Conservation (phyloP, 2,329 filamentous ascomycete genomes). For the Aureobasidium namibiae region DNA sequence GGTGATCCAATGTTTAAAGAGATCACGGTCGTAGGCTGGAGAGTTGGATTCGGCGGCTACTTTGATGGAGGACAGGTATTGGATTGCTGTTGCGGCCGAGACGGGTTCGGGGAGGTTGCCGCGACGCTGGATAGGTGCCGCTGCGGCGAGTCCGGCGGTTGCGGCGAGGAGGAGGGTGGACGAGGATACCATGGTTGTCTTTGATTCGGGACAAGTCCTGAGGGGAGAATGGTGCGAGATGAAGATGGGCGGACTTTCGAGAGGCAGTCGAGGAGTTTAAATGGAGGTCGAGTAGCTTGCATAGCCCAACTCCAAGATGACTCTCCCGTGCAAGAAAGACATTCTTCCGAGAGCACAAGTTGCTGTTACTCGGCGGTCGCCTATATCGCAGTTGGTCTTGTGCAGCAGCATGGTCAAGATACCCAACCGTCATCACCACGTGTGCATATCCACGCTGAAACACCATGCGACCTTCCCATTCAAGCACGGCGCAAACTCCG, state of each 20-base stretch:
- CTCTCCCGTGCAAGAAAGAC: not conserved
- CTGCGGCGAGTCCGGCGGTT: slow-evolving; percentile 15
- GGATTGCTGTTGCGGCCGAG: slow-evolving; percentile 22
- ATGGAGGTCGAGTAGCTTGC: not conserved
- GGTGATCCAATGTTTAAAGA: slow-evolving; percentile 66
- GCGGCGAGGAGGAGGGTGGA: slow-evolving; percentile 17
- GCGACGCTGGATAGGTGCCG: slow-evolving; percentile 19
- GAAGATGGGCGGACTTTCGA: too few species aligned
- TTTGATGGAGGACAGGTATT: slow-evolving; percentile 21
- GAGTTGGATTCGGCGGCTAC: slow-evolving; percentile 22
- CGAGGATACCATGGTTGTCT: slow-evolving; percentile 18
- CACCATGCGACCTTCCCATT: not conserved
- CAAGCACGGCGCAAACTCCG: not conserved
- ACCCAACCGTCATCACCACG: slow-evolving; percentile 5
- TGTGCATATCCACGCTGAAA: not conserved
- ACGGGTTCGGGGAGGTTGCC: slow-evolving; percentile 24
- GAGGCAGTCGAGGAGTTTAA: not conserved
- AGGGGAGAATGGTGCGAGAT: too few species aligned
- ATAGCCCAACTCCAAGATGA: too few species aligned
- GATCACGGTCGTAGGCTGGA: slow-evolving; percentile 52
- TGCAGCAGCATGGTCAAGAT: not conserved
- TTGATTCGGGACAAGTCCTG: not conserved
- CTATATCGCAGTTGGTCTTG: not conserved
- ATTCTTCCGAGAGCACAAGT: not conserved
- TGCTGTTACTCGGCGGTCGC: slow-evolving; percentile 4